Percentiles rank a stretch among this genome's conserved stretches.
phyloP scores from a whole-genome alignment of 768 basidiomycete genomes.

The Fomitopsis pulvina region DNA sequence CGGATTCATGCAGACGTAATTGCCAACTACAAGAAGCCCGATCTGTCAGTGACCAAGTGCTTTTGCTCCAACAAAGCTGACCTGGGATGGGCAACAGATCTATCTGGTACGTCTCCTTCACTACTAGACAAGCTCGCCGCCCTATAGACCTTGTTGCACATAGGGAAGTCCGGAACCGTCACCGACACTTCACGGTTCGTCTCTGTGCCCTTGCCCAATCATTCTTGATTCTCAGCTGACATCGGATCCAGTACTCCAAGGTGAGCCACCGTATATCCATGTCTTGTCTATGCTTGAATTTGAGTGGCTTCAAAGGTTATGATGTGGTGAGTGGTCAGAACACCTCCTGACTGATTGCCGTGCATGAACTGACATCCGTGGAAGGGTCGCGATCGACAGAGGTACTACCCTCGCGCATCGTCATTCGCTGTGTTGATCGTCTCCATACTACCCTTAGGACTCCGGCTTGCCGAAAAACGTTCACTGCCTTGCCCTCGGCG shows the following conservation, averaged over 20 bases:
- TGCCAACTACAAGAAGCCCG: conserved; percentile 61
- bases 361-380: not conserved
- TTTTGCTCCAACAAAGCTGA: conserved; percentile 1
- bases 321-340: conserved; percentile 59
- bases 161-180: conserved; percentile 87
- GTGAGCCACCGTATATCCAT: conserved; percentile 27
- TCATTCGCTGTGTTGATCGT: not conserved
- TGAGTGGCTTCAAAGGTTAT: conserved; percentile 51
- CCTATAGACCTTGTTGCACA: conserved; percentile 10
- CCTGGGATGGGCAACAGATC: conserved; percentile 42
- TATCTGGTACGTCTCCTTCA: too few relatives aligned
- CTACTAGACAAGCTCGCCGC: too few relatives aligned
- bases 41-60: conserved; percentile 50
- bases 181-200: conserved; percentile 79
- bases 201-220: not conserved
- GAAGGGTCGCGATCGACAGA: conserved; percentile 91
- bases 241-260: conserved; percentile 63
- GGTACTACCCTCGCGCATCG: conserved; percentile 33
- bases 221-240: not conserved
- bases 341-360: not conserved
- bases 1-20: conserved; percentile 58
- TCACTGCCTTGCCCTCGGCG: conserved; percentile 81
- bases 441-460: conserved; percentile 32
- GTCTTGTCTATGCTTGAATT: not conserved
- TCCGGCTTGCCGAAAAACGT: conserved; percentile 92